A percentile compares a stretch with the other conserved stretches of the same genome.
Evolutionary conservation across 2,329 filamentous ascomycete genomes (phyloP).

Genomic region (Fusarium anthophilum): DNA sequence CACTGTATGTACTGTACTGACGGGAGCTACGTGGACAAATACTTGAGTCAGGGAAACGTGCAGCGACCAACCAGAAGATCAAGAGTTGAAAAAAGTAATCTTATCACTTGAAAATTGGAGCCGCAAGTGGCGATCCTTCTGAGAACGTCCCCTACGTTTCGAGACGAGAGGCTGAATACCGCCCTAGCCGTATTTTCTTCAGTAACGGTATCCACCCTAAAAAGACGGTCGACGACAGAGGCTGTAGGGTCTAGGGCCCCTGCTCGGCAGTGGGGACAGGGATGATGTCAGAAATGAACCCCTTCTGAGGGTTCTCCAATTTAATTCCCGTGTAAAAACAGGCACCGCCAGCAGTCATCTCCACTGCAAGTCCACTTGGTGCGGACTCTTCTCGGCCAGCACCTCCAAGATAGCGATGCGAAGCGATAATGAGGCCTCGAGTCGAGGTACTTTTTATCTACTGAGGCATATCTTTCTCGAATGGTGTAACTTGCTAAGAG

Average conservation of each 20-base stretch:
- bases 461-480: constrained; percentile 33
- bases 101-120: constrained; percentile 26
- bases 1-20: not conserved
- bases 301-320: constrained; percentile 4
- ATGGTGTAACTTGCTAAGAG: constrained; percentile 34
- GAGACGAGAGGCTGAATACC: constrained; percentile 1
- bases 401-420: constrained; percentile 16
- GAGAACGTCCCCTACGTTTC: not conserved
- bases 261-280: constrained; percentile 22
- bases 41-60: constrained; percentile 30
- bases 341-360: constrained; percentile 5
- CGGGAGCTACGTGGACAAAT: constrained; percentile 25
- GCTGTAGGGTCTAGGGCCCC: constrained; percentile 17
- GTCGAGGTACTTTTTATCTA: not conserved
- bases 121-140: constrained; percentile 32
- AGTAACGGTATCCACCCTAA: constrained; percentile 30
- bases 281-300: constrained; percentile 35
- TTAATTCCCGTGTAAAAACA: constrained; percentile 30
- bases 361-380: constrained; percentile 22
- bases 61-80: constrained; percentile 18
- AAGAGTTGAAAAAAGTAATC: constrained; percentile 12
- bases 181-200: constrained; percentile 31
- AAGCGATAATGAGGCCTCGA: not conserved
- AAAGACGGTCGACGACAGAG: constrained; percentile 16
- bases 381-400: constrained; percentile 36